Evolutionary conservation across 306 rosid species (phyloP).

Genomic region (Prunus persica): DNA sequence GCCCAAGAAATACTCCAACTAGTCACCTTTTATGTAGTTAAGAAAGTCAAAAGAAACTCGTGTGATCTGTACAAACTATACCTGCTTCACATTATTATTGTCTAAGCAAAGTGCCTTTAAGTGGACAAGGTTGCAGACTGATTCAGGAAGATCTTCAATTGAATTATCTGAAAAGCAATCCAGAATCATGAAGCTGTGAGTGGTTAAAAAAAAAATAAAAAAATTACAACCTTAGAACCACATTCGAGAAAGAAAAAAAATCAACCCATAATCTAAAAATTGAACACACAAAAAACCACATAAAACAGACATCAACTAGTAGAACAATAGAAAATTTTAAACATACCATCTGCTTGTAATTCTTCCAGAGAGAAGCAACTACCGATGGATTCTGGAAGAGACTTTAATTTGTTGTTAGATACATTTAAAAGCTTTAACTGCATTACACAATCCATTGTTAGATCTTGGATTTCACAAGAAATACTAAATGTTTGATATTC

Average conservation of each 20-base stretch:
- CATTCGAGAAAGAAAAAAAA: background rate
- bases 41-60: conserved; percentile 1
- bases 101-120: conserved; percentile 79
- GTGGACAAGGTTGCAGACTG: conserved; percentile 81
- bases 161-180: conserved; percentile 68
- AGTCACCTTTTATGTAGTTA: background rate
- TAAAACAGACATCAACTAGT: background rate
- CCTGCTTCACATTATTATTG: conserved; percentile 85
- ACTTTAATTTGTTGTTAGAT: conserved; percentile 73
- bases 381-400: conserved; percentile 93
- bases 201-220: background rate
- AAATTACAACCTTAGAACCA: background rate
- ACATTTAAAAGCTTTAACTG: conserved; percentile 82
- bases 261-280: background rate
- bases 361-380: conserved; percentile 96
- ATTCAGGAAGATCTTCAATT: conserved; percentile 76
- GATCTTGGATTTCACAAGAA: conserved; percentile 24
- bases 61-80: conserved; percentile 5
- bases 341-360: conserved; percentile 82
- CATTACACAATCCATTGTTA: conserved; percentile 36
- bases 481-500: conserved; percentile 5
- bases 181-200: conserved; percentile 25
- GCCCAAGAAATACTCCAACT: background rate
- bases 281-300: background rate
- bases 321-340: conserved; percentile 5